Percentiles rank a stretch among this genome's conserved stretches.
Evolutionary conservation across 306 rosid species (phyloP).

Genomic region (Gillenia trifoliata): DNA sequence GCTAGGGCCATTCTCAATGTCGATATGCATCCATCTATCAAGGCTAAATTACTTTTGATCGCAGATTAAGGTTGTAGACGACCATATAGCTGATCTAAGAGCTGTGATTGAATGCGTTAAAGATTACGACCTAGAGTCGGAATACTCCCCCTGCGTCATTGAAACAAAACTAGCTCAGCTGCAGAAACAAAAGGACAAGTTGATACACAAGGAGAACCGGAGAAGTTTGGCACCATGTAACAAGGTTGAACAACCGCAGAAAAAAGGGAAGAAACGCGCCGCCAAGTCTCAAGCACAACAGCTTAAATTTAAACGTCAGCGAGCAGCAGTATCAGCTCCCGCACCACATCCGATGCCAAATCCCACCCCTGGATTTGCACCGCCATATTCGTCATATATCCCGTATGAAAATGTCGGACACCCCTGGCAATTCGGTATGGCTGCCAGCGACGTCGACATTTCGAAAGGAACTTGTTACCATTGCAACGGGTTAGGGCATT

Average conservation of each 20-base stretch:
- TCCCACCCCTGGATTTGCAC: not conserved
- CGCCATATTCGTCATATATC: not conserved
- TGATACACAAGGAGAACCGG: not conserved
- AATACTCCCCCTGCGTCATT: slow-evolving; percentile 23
- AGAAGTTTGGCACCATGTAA: not conserved
- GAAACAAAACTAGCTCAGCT: slow-evolving; percentile 19
- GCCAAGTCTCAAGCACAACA: not conserved
- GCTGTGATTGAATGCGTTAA: slow-evolving; percentile 33
- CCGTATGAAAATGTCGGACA: not conserved
- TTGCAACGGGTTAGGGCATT: not conserved
- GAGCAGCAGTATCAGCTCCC: not conserved
- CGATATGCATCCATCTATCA: not conserved
- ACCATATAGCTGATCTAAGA: slow-evolving; percentile 32
- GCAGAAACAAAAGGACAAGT: not conserved
- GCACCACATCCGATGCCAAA: not conserved
- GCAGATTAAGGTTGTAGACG: slow-evolving; percentile 36
- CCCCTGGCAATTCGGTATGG: not conserved
- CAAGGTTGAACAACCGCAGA: not conserved
- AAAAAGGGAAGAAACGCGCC: not conserved
- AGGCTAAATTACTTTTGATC: not conserved
- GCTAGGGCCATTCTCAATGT: not conserved
- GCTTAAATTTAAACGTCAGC: not conserved
- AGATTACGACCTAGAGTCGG: slow-evolving; percentile 34
- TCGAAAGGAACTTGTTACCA: not conserved
- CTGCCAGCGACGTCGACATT: not conserved